Conservation (phyloP, 2,329 filamentous ascomycete species). For the Verticillium isaacii region DNA sequence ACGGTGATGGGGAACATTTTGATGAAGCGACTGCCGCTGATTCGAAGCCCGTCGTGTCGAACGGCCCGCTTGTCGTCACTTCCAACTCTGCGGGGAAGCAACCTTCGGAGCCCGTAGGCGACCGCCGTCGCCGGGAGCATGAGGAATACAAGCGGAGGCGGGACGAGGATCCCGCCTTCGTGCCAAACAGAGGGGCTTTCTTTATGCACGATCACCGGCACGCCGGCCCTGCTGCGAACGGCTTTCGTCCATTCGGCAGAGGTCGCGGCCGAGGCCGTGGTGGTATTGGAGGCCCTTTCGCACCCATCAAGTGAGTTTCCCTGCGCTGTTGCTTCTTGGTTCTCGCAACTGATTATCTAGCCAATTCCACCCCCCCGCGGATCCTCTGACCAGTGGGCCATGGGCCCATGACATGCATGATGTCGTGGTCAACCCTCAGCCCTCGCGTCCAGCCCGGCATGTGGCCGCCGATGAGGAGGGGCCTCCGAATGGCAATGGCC, state of each 20-base stretch:
- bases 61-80: slow-evolving; percentile 50
- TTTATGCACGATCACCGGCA: slow-evolving; percentile 95
- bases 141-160: slow-evolving; percentile 86
- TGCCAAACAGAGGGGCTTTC: slow-evolving; percentile 89
- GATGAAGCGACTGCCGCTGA: slow-evolving; percentile 38
- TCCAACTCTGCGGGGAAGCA: slow-evolving; percentile 42
- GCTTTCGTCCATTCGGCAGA: slow-evolving; percentile 67
- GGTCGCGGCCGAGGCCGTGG: slow-evolving; percentile 51
- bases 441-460: slow-evolving; percentile 36
- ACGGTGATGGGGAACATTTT: slow-evolving; percentile 41
- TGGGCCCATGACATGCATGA: slow-evolving; percentile 98
- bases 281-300: slow-evolving; percentile 50
- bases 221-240: slow-evolving; percentile 70
- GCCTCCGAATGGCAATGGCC: slow-evolving; percentile 48
- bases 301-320: slow-evolving; percentile 58
- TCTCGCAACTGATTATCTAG: slow-evolving; percentile 16
- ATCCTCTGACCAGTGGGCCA: slow-evolving; percentile 64
- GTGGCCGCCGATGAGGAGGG: slow-evolving; percentile 37
- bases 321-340: slow-evolving; percentile 3
- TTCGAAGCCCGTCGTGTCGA: slow-evolving; percentile 19
- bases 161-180: slow-evolving; percentile 86
- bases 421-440: slow-evolving; percentile 44
- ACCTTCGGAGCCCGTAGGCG: slow-evolving; percentile 54
- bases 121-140: slow-evolving; percentile 76
- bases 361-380: slow-evolving; percentile 41